Evolutionary conservation across 2,329 filamentous ascomycete genomes (phyloP), one percentile per base, ranked within the genome.

Genomic region (Graphilbum sp.): DNA sequence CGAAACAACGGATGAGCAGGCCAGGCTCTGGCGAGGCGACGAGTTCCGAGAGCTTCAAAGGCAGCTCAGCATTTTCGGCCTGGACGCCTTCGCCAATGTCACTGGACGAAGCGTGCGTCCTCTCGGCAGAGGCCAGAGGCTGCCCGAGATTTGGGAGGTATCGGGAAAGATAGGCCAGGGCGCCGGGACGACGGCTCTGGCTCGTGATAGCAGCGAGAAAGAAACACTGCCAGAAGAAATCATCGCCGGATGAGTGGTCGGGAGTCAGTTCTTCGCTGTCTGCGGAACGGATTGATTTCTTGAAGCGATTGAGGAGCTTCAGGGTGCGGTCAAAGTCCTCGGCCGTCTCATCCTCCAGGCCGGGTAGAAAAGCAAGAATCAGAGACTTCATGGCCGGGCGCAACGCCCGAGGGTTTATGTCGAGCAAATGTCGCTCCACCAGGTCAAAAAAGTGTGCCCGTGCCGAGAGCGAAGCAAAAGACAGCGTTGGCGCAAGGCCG

Each of bases 171-270:
- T 92, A 98, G 24, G 87, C 86, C 41, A 98, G 64, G 30, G 86
- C 86, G 20, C 90, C 90, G 45, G 83, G 76, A 39, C 90, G 75
- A 43, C 88, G 72, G 43, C 78, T 86, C 32, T 84, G 72, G 50
- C 87, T 88, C 1, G 90, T 95, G 43, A 98, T 90, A 16, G 84
- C 80, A 10, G 88, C 85, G 16, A 98, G 63, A 51, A 98, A 96
- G 52, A 98, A 80, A 54, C 86, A 95, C 60, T 98, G 90, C 90
- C 90, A 98, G 55, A 96, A 98, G 56, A 90, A 95, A 46, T 83
- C 82, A 46, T 87, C 83, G 10, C 76, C 75, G 9, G 67, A 67
- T 34, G 63, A 71, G 55, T 71, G 72, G 29, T 58, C 66, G 39
- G 54, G 57, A 24, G 59, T 72, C 45, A 64, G 65, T 38, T 58